A percentile compares a stretch with the other conserved stretches of the same genome.
These are phyloP conservation scores for Nothopassalora personata DNA, from an alignment of 2,329 filamentous ascomycete species.

Conservation along the genomic window DNA sequence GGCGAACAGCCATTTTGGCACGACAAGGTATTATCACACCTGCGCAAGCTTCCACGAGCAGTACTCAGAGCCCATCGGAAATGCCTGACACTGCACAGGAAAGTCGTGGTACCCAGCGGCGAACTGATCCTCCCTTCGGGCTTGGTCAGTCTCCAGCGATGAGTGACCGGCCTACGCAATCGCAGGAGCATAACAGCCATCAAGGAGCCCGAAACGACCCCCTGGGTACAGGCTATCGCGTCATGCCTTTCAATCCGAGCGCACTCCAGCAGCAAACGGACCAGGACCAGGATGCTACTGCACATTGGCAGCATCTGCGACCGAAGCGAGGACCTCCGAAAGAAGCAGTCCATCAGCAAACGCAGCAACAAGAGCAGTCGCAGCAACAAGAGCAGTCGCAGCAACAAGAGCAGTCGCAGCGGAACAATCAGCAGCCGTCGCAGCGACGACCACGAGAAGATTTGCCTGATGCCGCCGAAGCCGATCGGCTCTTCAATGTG, in stretches of 20 bases:
- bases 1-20: not conserved
- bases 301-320: slow-evolving; percentile 26
- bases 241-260: slow-evolving; percentile 18
- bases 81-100: not conserved
- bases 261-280: slow-evolving; percentile 10
- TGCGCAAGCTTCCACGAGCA: not conserved
- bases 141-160: not conserved
- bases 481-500: slow-evolving; percentile 8
- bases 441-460: not conserved
- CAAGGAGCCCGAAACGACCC: not conserved
- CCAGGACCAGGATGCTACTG: slow-evolving; percentile 11
- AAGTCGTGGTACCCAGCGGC: not conserved
- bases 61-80: not conserved
- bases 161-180: not conserved
- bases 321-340: slow-evolving; percentile 2
- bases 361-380: not conserved
- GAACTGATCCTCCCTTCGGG: not conserved
- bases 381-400: not conserved
- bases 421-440: not conserved
- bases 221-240: slow-evolving; percentile 17
- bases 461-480: slow-evolving; percentile 7
- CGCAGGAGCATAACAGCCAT: not conserved
- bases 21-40: not conserved
- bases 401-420: slow-evolving; percentile 4
- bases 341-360: not conserved